phyloP scores from a whole-genome alignment of 2,329 filamentous ascomycete species.

The Westerdykella aurantiaca region DNA sequence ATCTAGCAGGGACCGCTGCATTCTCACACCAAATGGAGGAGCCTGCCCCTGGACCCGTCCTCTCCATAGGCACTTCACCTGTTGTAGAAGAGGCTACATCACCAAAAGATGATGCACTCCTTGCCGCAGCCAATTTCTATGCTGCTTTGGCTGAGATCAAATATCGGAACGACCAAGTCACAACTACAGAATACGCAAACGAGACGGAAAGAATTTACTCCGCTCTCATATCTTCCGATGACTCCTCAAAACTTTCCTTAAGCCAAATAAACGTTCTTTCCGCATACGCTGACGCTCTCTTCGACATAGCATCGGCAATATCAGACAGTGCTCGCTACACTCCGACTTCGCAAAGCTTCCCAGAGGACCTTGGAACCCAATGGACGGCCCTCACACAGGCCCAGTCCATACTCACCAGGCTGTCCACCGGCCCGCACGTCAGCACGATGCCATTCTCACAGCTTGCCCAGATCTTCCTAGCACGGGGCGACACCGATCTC shows the following conservation, averaged over 20 bases:
- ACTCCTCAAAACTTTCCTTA: conserved; percentile 38
- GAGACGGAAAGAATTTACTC: conserved; percentile 33
- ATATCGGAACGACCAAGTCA: conserved; percentile 48
- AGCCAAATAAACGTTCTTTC: conserved; percentile 49
- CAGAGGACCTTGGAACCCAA: conserved; percentile 19
- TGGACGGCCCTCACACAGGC: conserved; percentile 31
- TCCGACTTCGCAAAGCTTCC: conserved; percentile 8
- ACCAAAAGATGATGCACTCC: conserved; percentile 47
- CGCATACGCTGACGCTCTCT: conserved; percentile 53
- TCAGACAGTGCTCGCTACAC: conserved; percentile 20
- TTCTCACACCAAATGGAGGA: conserved; percentile 13
- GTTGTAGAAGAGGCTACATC: conserved; percentile 23
- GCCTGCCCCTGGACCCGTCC: conserved; percentile 26
- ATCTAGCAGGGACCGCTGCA: conserved; percentile 28
- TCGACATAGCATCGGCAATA: conserved; percentile 49
- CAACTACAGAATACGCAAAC: conserved; percentile 49
- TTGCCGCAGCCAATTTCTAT: conserved; percentile 54
- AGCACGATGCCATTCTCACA: conserved; percentile 17
- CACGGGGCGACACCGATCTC: conserved; percentile 29
- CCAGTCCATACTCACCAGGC: conserved; percentile 23
- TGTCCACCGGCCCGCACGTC: conserved; percentile 15
- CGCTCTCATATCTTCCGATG: conserved; percentile 17
- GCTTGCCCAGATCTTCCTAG: conserved; percentile 28
- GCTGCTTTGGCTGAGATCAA: conserved; percentile 52
- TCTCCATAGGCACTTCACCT: conserved; percentile 24